Percentiles rank a stretch among this genome's conserved stretches.
Evolutionary conservation across 768 basidiomycete species (phyloP).

Genomic region (Tylopilus sp.): DNA sequence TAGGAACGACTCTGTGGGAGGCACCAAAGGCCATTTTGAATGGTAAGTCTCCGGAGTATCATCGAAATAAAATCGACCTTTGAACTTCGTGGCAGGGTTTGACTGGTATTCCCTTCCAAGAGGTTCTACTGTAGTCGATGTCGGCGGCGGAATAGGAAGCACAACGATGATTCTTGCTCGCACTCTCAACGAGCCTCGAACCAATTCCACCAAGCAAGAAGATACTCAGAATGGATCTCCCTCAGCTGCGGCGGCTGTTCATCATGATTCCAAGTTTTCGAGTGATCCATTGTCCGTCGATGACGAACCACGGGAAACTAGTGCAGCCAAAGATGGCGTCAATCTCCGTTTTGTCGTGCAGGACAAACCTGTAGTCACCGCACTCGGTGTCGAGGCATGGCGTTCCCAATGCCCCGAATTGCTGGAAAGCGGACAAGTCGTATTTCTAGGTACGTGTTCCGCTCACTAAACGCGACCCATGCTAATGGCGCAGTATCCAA

Average conservation of each 20-base stretch:
- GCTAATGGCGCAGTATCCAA: neutral
- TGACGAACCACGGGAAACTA: constrained; percentile 10
- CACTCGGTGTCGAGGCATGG: constrained; percentile 58
- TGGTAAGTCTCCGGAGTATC: constrained; percentile 35
- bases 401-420: constrained; percentile 54
- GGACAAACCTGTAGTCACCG: constrained; percentile 52
- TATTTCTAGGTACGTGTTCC: constrained; percentile 45
- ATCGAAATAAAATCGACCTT: neutral
- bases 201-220: constrained; percentile 2
- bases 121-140: constrained; percentile 58
- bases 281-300: neutral
- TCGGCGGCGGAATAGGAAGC: constrained; percentile 68
- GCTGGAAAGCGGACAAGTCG: constrained; percentile 48
- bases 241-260: no score
- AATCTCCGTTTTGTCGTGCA: constrained; percentile 54
- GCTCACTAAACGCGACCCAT: no score
- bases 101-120: constrained; percentile 51
- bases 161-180: constrained; percentile 43
- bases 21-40: constrained; percentile 55
- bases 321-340: constrained; percentile 20
- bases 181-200: constrained; percentile 26
- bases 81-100: constrained; percentile 42
- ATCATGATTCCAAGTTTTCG: neutral
- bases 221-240: neutral
- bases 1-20: constrained; percentile 70